Percentiles rank a stretch among this genome's conserved stretches.
phyloP scores from a whole-genome alignment of 306 rosid species.

The Canavalia ensiformis region DNA sequence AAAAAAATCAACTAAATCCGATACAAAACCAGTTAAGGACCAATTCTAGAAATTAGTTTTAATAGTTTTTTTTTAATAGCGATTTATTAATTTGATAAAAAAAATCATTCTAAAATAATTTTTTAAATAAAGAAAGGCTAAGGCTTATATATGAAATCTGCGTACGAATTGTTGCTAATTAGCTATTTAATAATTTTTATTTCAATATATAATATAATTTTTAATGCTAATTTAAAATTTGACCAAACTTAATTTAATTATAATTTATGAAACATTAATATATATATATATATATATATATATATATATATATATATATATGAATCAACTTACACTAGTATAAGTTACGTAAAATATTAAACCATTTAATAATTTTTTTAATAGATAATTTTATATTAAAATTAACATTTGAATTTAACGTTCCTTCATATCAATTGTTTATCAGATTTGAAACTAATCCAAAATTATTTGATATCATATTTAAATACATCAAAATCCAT shows the following conservation, averaged over 20 bases:
- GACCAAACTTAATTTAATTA: neutral
- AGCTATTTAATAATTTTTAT: too few species aligned
- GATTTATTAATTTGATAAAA: neutral
- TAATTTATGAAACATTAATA: neutral
- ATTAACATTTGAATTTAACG: too few species aligned
- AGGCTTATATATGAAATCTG: too few species aligned
- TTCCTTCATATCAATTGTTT: too few species aligned
- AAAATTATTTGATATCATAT: too few species aligned
- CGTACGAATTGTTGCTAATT: too few species aligned
- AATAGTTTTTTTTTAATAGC: neutral
- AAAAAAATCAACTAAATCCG: neutral
- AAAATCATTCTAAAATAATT: neutral
- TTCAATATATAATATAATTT: neutral
- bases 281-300: neutral
- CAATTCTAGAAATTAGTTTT: neutral
- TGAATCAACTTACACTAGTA: too few species aligned
- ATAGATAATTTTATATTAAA: too few species aligned
- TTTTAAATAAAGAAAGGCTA: neutral
- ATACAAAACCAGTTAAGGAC: neutral
- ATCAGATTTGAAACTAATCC: too few species aligned
- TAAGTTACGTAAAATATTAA: too few species aligned
- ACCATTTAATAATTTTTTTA: too few species aligned
- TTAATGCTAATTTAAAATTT: neutral
- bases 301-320: neutral
- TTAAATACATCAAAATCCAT: too few species aligned